These are phyloP conservation scores for Lomentospora prolificans DNA, from an alignment of 2,329 filamentous ascomycete species.

Conservation along the genomic window DNA sequence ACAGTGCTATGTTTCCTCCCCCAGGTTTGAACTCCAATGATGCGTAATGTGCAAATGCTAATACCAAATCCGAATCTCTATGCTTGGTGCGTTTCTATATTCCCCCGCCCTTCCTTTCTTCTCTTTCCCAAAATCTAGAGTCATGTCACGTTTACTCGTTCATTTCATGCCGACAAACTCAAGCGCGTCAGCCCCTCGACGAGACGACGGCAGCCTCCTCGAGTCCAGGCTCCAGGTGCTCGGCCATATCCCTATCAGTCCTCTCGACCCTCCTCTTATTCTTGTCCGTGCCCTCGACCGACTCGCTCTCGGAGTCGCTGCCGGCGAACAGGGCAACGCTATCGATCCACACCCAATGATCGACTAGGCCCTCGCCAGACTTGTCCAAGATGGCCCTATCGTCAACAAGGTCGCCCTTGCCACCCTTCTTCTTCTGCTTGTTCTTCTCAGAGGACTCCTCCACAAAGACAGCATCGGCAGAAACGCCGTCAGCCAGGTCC, in stretches of 20 bases:
- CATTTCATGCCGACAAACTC: too few relatives aligned
- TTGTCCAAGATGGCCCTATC: slow-evolving; percentile 43
- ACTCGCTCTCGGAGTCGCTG: not conserved
- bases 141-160: not conserved
- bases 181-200: not conserved
- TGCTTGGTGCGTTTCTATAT: too few relatives aligned
- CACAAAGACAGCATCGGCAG: not conserved
- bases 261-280: not conserved
- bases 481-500: slow-evolving; percentile 39
- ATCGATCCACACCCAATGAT: slow-evolving; percentile 44
- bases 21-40: too few relatives aligned
- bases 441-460: slow-evolving; percentile 19
- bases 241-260: not conserved
- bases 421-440: slow-evolving; percentile 15
- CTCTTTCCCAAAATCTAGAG: not conserved
- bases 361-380: slow-evolving; percentile 27
- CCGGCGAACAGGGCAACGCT: slow-evolving; percentile 33
- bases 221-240: slow-evolving; percentile 2
- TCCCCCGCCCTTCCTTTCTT: not conserved
- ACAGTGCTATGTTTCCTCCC: too few relatives aligned
- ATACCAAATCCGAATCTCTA: too few relatives aligned
- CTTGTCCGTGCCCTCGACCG: not conserved
- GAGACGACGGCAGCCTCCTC: not conserved
- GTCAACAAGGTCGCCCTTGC: slow-evolving; percentile 21
- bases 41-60: too few relatives aligned